These are phyloP conservation scores for Truncatella angustata DNA, from an alignment of 2,329 filamentous ascomycete species.

Conservation along the genomic window DNA sequence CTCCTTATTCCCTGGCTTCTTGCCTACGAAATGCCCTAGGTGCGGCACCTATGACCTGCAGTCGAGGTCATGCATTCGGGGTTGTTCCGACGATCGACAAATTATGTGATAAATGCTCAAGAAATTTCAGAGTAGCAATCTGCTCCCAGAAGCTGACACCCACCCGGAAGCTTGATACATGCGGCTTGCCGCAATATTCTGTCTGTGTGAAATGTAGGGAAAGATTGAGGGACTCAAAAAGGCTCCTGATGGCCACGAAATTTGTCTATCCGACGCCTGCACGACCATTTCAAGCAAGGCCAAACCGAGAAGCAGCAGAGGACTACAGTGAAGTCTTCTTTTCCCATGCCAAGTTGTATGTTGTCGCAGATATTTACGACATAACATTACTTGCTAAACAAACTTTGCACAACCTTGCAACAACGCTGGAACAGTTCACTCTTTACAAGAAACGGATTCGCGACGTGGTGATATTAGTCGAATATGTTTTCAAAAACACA, in stretches of 20 bases:
- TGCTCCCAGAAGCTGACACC: background rate
- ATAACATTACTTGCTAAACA: constrained; percentile 6
- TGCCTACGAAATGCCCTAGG: background rate
- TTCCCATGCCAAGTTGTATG: constrained; percentile 16
- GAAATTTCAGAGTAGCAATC: background rate
- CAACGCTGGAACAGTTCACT: constrained; percentile 12
- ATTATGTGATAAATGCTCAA: background rate
- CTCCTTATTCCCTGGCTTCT: background rate
- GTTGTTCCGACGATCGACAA: background rate
- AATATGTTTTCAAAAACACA: constrained; percentile 14
- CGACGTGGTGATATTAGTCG: constrained; percentile 7
- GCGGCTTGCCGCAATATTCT: background rate
- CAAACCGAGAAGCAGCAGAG: constrained; percentile 12
- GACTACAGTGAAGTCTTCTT: constrained; percentile 14
- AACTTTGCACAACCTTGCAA: constrained; percentile 10
- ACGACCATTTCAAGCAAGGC: background rate
- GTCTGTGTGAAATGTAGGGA: background rate
- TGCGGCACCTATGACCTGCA: background rate
- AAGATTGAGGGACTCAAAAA: background rate
- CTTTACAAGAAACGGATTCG: constrained; percentile 9
- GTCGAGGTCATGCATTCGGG: background rate
- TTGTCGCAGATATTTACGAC: constrained; percentile 14
- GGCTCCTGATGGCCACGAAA: background rate
- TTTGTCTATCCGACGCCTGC: background rate
- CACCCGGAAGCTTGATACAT: background rate